Base-by-base conservation (phyloP, 148 eudicot genomes). In the Rhododendron kiyosumense region DNA sequence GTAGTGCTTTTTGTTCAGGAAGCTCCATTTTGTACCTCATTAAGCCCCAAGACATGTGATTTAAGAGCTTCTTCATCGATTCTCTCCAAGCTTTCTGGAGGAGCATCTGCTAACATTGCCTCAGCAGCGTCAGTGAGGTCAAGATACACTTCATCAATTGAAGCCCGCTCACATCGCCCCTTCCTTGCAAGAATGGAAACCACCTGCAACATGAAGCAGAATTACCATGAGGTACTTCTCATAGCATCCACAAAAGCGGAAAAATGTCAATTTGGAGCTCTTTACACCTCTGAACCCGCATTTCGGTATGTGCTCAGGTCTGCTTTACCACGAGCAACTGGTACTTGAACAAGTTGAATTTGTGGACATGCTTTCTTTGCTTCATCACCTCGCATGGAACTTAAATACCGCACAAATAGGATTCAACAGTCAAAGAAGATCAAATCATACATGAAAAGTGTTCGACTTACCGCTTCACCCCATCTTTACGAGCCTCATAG, bases 61-160 rank as follows among this genome's bases (percentile, higher is more conserved):
- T 91, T 95, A 51, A 95, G 89, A 89, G 88, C 94, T 89, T 95
- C 99, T 84, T 95, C 98, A 86, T 91, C 88, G 45, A 94, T 90
- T 76, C 74, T 69, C 59, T 93, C 96, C 88, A 91, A 78, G 90
- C 87, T 89, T 85, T 92, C 94, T 34, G 90, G 95, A 84, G 95
- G 94, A 73, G 84, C 88, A 85, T 95, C 96, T 75, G 92, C 94
- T 88, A 96, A 88, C 97, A 96, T 92, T 75, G 84, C 86, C 87
- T 95, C 95, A 10, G 96, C 97, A 78, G 96, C 96, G 83, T 93
- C 96, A 82, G 99, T 95, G 73, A 96, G 93, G 87, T 96, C 99
- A 84, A 96, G 94, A 91, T 96, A 96, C 51, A 96, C 99, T 91
- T 96, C 99, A 87, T 96, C 99, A 86, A 96, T 96, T 30, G 99